Evolutionary conservation across 805 yeast genomes (phyloP).

Genomic region (Suhomyces sp.): DNA sequence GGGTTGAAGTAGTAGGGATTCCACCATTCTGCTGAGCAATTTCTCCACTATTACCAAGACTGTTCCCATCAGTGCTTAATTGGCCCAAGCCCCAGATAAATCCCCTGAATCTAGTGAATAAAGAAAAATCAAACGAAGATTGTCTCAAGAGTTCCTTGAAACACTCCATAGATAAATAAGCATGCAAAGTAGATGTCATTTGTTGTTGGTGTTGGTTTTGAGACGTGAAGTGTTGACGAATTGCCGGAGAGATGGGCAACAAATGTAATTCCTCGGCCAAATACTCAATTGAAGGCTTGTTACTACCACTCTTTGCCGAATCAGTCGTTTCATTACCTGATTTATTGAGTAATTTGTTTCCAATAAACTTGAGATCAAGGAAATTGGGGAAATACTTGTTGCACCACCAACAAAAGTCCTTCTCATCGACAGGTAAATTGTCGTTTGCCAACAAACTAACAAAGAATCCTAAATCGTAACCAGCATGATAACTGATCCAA

Average conservation of each 20-base stretch:
- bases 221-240: constrained; percentile 29
- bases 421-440: constrained; percentile 74
- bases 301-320: constrained; percentile 8
- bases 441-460: constrained; percentile 72
- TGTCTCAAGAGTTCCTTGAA: constrained; percentile 53
- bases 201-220: constrained; percentile 25
- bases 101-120: constrained; percentile 42
- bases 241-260: constrained; percentile 55
- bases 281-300: constrained; percentile 53
- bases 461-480: constrained; percentile 92
- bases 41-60: constrained; percentile 5
- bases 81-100: constrained; percentile 51
- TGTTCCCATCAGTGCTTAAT: constrained; percentile 13
- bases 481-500: constrained; percentile 92
- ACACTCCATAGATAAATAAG: constrained; percentile 62
- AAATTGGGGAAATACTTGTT: constrained; percentile 73
- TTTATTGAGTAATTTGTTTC: constrained; percentile 34
- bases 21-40: constrained; percentile 4
- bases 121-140: constrained; percentile 18
- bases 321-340: constrained; percentile 10
- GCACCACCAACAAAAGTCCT: constrained; percentile 72
- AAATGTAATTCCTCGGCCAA: constrained; percentile 66
- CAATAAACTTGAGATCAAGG: constrained; percentile 70
- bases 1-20: constrained; percentile 21
- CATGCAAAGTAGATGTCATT: constrained; percentile 54